Evolutionary conservation across 768 basidiomycete genomes (phyloP).

Genomic region (Lactarius sp.): DNA sequence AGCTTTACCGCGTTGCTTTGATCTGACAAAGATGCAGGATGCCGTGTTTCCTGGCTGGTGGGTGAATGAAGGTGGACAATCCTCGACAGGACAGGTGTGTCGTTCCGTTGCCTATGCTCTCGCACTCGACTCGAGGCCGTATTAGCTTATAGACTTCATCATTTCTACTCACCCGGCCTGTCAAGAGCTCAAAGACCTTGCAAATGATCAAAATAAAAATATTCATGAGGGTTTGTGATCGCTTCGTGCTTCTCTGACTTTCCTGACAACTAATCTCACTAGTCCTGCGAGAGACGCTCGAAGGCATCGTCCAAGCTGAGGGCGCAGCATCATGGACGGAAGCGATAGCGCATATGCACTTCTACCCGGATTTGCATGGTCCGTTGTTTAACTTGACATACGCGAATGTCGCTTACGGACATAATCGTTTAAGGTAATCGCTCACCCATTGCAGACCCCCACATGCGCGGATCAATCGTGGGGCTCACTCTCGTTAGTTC

Average conservation of each 20-base stretch:
- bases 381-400: conserved; percentile 7
- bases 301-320: conserved; percentile 54
- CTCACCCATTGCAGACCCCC: conserved; percentile 93
- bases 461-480: conserved; percentile 87
- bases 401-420: background rate
- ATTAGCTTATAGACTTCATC: conserved; percentile 88
- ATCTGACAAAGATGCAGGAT: conserved; percentile 44
- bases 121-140: background rate
- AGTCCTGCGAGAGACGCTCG: conserved; percentile 75
- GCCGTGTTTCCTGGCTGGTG: conserved; percentile 92
- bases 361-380: conserved; percentile 97
- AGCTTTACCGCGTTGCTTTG: conserved; percentile 4
- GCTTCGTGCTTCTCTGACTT: background rate
- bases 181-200: conserved; percentile 56
- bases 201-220: conserved; percentile 53
- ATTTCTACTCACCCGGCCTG: conserved; percentile 90
- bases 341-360: conserved; percentile 83
- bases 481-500: conserved; percentile 70
- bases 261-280: conserved; percentile 1
- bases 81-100: conserved; percentile 87
- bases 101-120: background rate
- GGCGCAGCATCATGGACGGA: conserved; percentile 65
- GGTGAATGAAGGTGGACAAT: conserved; percentile 99
- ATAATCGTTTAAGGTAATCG: conserved; percentile 65
- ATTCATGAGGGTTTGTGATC: conserved; percentile 49